Evolutionary conservation across 2,329 filamentous ascomycete genomes (phyloP), one percentile per base, ranked within the genome.

Genomic region (Pseudonectria buxi): DNA sequence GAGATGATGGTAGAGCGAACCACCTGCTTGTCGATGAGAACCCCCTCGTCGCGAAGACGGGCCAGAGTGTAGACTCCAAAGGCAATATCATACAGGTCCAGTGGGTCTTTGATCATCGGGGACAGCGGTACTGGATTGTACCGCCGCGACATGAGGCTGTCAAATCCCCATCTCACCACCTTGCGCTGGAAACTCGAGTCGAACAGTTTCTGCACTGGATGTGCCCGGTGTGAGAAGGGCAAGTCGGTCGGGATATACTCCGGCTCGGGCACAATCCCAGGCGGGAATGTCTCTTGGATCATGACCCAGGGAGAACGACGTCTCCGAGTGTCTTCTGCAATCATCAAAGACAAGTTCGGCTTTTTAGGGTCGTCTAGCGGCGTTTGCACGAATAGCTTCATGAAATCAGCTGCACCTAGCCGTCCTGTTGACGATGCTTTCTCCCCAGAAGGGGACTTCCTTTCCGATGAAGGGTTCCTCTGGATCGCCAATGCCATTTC

Each of bases 121-220:
- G 43, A 22, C 7, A 50, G 35, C 9, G 49, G 33, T 22, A 29
- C 14, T 12, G 25, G 32, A 7, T 30, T 32, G 7, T 55, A 49
- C 18, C 43, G 27, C 15, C 45, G 44, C 3, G 55, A 50, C 15
- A 61, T 34, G 10, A 53, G 58, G 32, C 59, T 50, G 37, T 66
- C 56, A 36, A 74, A 74, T 0, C 65, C 63, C 59, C 65, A 71
- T 25, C 68, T 56, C 7, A 72, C 42, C 12, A 73, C 59, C 3
- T 53, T 50, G 2, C 57, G 53, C 34, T 71, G 55, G 14, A 73
- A 37, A 16, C 48, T 50, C 10, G 41, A 32, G 28, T 62, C 54
- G 41, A 76, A 74, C 14, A 76, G 56, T 26, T 58, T 58, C 27
- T 59, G 62, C 6, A 76, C 37, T 3, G 72, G 72, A 39, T 76